A percentile compares a stretch with the other conserved stretches of the same genome.
These are phyloP conservation scores for Xylaria sp. DNA, from an alignment of 2,329 filamentous ascomycete genomes.

Conservation along the genomic window DNA sequence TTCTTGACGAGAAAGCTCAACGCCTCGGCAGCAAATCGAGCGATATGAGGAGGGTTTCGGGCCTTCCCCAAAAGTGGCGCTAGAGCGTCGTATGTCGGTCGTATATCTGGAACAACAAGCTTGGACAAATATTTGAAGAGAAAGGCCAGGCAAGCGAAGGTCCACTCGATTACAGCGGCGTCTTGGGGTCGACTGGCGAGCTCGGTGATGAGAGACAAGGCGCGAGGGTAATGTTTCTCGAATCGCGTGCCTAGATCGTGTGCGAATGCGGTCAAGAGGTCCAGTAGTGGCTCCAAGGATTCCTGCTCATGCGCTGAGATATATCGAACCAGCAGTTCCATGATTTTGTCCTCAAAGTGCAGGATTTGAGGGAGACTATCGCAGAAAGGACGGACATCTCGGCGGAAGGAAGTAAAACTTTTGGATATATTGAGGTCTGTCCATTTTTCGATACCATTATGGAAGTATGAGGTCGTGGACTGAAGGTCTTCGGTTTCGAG, in stretches of 20 bases:
- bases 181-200: constrained; percentile 78
- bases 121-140: constrained; percentile 96
- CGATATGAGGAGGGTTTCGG: constrained; percentile 82
- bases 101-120: constrained; percentile 80
- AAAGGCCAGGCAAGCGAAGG: constrained; percentile 90
- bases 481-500: constrained; percentile 78
- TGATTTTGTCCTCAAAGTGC: constrained; percentile 85
- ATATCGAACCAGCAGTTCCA: constrained; percentile 73
- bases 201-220: constrained; percentile 74
- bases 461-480: constrained; percentile 83
- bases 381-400: constrained; percentile 74
- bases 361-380: constrained; percentile 92
- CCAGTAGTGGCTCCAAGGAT: constrained; percentile 82
- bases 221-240: constrained; percentile 81
- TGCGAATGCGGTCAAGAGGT: constrained; percentile 90
- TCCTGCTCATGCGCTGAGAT: constrained; percentile 78
- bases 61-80: constrained; percentile 81
- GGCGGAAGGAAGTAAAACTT: constrained; percentile 75
- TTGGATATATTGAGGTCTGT: constrained; percentile 86
- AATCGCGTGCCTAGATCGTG: constrained; percentile 87
- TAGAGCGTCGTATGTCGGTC: constrained; percentile 82
- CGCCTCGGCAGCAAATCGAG: constrained; percentile 90
- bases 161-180: constrained; percentile 95
- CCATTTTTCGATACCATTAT: constrained; percentile 84
- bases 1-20: constrained; percentile 93